phyloP scores from a whole-genome alignment of 2,329 filamentous ascomycete genomes.

The Aspergillus piperis region DNA sequence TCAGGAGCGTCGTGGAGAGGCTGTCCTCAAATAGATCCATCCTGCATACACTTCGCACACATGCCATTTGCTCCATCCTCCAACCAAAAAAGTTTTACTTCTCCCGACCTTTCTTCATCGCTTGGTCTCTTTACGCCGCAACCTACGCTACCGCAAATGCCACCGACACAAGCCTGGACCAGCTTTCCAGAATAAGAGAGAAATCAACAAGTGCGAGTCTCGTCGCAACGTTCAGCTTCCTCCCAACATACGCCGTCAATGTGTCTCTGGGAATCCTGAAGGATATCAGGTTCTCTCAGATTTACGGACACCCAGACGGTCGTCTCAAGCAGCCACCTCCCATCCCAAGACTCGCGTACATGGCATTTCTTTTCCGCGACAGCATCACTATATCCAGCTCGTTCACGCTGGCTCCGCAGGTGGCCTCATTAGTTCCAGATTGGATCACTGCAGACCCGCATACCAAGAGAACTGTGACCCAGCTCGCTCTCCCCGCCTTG shows the following conservation, averaged over 20 bases:
- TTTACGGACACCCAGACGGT: constrained; percentile 53
- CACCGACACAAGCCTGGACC: constrained; percentile 72
- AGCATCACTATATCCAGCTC: constrained; percentile 74
- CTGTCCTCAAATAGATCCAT: constrained; percentile 25
- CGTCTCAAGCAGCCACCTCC: not conserved
- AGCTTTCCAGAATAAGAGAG: constrained; percentile 37
- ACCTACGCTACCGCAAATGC: constrained; percentile 84
- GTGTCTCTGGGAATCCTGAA: constrained; percentile 35
- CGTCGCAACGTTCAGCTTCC: constrained; percentile 63
- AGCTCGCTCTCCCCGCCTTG: constrained; percentile 74
- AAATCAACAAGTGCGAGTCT: constrained; percentile 45
- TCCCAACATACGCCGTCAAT: constrained; percentile 50
- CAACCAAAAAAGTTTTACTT: constrained; percentile 32
- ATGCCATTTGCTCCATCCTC: constrained; percentile 24
- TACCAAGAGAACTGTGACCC: constrained; percentile 47
- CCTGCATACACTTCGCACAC: constrained; percentile 22
- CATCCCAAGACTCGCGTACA: constrained; percentile 8
- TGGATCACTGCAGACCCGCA: constrained; percentile 21
- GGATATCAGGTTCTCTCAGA: constrained; percentile 59
- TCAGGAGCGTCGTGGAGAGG: constrained; percentile 30
- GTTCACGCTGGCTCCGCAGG: constrained; percentile 30
- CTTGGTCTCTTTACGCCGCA: constrained; percentile 68
- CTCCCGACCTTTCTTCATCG: constrained; percentile 40
- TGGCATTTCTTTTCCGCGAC: constrained; percentile 71
- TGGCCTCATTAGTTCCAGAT: constrained; percentile 27